phyloP scores from a whole-genome alignment of 257 asterid genomes.

The Verbascum thapsus region DNA sequence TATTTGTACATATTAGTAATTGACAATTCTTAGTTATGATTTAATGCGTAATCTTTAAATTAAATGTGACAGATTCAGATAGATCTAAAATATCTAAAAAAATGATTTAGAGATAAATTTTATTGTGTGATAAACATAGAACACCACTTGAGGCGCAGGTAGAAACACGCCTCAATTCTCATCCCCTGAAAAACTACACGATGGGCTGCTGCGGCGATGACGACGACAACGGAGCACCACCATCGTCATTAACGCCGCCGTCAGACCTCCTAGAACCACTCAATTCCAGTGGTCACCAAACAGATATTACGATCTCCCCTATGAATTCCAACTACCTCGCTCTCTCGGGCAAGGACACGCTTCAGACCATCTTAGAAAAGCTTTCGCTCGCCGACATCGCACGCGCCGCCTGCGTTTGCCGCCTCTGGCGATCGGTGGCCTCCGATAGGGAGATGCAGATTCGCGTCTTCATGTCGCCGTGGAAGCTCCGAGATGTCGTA shows the following conservation, averaged over 20 bases:
- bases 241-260: constrained; percentile 21
- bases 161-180: constrained; percentile 29
- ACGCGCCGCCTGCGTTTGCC: constrained; percentile 84
- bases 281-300: constrained; percentile 8
- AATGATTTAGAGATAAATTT: too few species aligned
- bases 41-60: too few species aligned
- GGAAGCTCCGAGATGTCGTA: constrained; percentile 75
- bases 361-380: constrained; percentile 67
- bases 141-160: constrained; percentile 5
- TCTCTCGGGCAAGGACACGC: constrained; percentile 76
- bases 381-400: constrained; percentile 72
- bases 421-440: constrained; percentile 74
- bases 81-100: too few species aligned
- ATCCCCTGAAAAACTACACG: background rate
- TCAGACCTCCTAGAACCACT: constrained; percentile 45
- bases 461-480: constrained; percentile 74
- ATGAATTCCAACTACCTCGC: constrained; percentile 89
- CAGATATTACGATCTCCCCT: constrained; percentile 60
- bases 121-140: background rate
- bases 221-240: constrained; percentile 33
- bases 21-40: too few species aligned
- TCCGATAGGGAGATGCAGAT: constrained; percentile 75
- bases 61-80: too few species aligned
- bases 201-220: constrained; percentile 55
- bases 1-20: too few species aligned